Conservation (phyloP, 805 yeast species). For the Suhomyces kilbournensis region DNA sequence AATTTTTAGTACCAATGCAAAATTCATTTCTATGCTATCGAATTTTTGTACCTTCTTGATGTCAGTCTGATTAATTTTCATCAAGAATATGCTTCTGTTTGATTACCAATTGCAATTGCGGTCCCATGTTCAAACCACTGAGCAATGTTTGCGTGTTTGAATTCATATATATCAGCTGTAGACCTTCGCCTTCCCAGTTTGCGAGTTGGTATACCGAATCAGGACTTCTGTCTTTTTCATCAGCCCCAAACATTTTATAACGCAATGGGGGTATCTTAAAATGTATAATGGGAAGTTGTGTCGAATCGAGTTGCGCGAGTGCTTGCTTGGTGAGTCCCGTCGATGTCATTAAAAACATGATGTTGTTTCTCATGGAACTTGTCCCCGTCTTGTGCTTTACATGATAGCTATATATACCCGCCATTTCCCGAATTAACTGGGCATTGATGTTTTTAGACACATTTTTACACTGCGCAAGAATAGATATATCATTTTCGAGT, state of each 20-base stretch:
- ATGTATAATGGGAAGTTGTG: constrained; percentile 45
- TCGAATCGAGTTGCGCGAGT: constrained; percentile 40
- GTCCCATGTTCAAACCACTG: constrained; percentile 28
- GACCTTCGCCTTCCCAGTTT: constrained; percentile 39
- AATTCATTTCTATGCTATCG: neutral
- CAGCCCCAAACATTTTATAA: constrained; percentile 5
- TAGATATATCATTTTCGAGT: constrained; percentile 29
- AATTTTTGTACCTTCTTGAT: neutral
- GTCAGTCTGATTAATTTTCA: neutral
- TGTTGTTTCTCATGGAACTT: constrained; percentile 9
- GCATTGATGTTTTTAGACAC: constrained; percentile 44
- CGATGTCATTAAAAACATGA: constrained; percentile 47
- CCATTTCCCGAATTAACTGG: constrained; percentile 47
- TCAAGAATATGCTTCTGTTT: neutral
- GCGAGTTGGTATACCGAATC: constrained; percentile 27
- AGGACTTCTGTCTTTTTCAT: neutral
- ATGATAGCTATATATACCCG: constrained; percentile 48
- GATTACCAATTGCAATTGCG: constrained; percentile 14
- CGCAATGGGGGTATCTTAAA: constrained; percentile 36
- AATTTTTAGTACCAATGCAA: neutral
- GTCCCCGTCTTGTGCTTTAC: constrained; percentile 17
- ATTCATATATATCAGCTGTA: constrained; percentile 36
- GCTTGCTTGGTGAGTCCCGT: constrained; percentile 48
- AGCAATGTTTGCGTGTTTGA: constrained; percentile 33
- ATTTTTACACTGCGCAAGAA: constrained; percentile 58